Percentiles rank a stretch among this genome's conserved stretches.
phyloP scores from a whole-genome alignment of 768 basidiomycete species.

The Candolleomyces efflorescens region DNA sequence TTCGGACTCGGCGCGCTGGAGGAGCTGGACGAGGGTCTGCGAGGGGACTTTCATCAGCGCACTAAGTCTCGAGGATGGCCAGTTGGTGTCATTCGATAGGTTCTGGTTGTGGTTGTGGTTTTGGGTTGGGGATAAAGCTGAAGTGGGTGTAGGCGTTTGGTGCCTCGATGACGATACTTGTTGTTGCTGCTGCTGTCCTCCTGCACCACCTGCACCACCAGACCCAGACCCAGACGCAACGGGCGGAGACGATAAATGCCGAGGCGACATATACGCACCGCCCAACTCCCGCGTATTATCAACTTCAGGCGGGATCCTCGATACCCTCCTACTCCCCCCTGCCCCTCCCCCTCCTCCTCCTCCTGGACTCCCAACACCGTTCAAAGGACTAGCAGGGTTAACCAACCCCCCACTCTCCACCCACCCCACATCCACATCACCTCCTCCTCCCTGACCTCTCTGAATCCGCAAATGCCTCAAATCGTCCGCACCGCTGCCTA shows the following conservation, averaged over 20 bases:
- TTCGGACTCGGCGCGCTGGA: constrained; percentile 1
- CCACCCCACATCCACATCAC: not conserved
- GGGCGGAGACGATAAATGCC: no score
- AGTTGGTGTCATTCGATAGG: not conserved
- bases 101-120: not conserved
- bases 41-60: not conserved
- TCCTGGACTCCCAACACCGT: not conserved
- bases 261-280: no score
- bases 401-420: not conserved
- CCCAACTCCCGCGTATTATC: not conserved
- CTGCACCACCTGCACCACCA: no score
- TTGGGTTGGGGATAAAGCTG: no score
- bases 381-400: not conserved
- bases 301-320: not conserved
- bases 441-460: no score
- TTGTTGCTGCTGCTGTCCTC: not conserved
- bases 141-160: no score
- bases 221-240: no score
- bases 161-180: not conserved
- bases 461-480: not conserved
- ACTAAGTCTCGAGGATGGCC: not conserved
- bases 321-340: not conserved
- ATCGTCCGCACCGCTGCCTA: not conserved
- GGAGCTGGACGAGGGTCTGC: not conserved
- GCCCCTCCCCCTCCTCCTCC: not conserved